Evolutionary conservation across 176 grass and related monocot species (phyloP).

Genomic region (Neostapfia colusana): DNA sequence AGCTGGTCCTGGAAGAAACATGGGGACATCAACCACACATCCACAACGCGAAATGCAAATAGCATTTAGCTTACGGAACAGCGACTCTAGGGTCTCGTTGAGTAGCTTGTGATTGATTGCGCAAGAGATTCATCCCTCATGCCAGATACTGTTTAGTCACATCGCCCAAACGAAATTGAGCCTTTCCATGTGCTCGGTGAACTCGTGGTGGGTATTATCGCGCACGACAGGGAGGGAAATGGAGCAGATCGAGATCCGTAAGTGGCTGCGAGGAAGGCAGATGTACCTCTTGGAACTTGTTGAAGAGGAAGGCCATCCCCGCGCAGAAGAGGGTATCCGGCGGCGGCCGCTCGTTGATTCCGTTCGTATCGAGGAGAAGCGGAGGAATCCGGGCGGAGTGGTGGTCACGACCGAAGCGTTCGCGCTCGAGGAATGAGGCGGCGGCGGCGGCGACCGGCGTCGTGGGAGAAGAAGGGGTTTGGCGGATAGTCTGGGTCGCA

Average conservation of each 20-base stretch:
- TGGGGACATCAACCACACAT: background rate
- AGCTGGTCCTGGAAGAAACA: background rate
- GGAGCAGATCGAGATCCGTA: constrained; percentile 34
- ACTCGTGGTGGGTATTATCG: too few relatives aligned
- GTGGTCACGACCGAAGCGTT: background rate
- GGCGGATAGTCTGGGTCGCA: background rate
- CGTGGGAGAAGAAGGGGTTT: constrained; percentile 30
- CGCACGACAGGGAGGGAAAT: background rate
- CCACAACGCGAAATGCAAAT: background rate
- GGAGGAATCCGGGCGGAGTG: constrained; percentile 7
- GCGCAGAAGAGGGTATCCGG: background rate
- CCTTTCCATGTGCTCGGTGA: too few relatives aligned
- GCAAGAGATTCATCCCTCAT: background rate
- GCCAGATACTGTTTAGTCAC: background rate
- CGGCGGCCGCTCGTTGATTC: background rate
- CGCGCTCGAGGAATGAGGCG: background rate
- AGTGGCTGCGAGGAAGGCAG: background rate
- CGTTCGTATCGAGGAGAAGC: background rate
- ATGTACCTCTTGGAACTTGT: constrained; percentile 62
- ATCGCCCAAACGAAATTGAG: background rate
- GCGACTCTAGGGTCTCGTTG: background rate
- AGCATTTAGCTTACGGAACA: background rate
- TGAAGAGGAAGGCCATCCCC: constrained; percentile 66
- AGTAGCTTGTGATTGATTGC: background rate
- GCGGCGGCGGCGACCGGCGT: constrained; percentile 11